Evolutionary conservation across 2,329 filamentous ascomycete species (phyloP).

Genomic region (Claviceps sp.): DNA sequence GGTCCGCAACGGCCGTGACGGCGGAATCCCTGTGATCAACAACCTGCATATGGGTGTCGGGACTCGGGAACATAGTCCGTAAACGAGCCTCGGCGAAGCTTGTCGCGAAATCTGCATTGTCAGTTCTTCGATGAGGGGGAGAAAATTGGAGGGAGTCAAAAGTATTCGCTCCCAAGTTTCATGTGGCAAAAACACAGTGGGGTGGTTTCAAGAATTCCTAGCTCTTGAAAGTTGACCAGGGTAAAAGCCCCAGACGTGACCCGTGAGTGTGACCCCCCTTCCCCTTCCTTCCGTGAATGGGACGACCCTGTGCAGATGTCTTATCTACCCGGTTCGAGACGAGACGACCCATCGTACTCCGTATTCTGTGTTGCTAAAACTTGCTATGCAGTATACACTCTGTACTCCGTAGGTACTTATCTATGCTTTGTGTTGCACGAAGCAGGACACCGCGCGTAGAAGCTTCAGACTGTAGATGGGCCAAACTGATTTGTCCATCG

Average conservation of each 20-base stretch:
- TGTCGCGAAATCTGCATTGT: not conserved
- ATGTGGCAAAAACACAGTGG: not conserved
- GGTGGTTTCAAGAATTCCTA: slow-evolving; percentile 3
- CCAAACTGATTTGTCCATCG: too few relatives aligned
- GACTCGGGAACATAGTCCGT: not conserved
- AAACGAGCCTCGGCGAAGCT: not conserved
- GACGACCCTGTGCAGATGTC: slow-evolving; percentile 2
- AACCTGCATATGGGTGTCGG: not conserved
- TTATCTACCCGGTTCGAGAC: not conserved
- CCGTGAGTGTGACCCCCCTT: too few relatives aligned
- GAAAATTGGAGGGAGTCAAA: slow-evolving; percentile 1
- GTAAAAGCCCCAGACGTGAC: not conserved
- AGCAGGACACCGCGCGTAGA: too few relatives aligned
- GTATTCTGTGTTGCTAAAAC: slow-evolving; percentile 1
- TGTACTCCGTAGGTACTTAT: too few relatives aligned
- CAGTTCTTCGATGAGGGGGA: not conserved
- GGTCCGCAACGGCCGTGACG: not conserved
- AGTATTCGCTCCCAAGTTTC: not conserved
- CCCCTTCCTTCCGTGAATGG: not conserved
- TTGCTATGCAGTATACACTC: too few relatives aligned
- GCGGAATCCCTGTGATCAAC: not conserved
- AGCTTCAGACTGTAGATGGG: too few relatives aligned
- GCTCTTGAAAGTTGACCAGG: not conserved
- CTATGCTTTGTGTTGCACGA: too few relatives aligned
- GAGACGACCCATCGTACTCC: not conserved